phyloP scores from a whole-genome alignment of 2,329 filamentous ascomycete species.

The Scedosporium minutisporum region DNA sequence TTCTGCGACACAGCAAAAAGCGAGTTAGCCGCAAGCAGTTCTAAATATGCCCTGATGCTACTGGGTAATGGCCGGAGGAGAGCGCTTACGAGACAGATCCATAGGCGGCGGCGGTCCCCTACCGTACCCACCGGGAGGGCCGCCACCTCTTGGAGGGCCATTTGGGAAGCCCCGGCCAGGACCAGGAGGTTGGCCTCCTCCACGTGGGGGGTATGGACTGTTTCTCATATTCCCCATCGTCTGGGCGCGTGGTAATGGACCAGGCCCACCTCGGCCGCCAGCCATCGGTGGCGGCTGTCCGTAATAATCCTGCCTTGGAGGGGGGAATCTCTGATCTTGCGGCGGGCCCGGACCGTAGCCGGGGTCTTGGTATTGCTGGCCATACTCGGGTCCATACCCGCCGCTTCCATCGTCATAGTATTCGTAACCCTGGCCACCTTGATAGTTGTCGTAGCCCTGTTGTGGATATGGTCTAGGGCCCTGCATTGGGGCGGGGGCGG shows the following conservation, averaged over 20 bases:
- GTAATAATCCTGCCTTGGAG: conserved; percentile 33
- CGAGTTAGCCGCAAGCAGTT: not conserved
- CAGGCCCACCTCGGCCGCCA: not conserved
- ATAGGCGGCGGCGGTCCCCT: conserved; percentile 23
- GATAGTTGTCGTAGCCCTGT: conserved; percentile 33
- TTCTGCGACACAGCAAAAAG: conserved; percentile 11
- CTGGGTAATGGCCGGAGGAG: too few species aligned
- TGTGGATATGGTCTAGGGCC: conserved; percentile 18
- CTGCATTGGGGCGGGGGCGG: conserved; percentile 20
- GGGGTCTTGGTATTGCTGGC: conserved; percentile 32
- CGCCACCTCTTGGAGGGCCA: conserved; percentile 17
- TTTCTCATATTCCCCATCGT: conserved; percentile 19
- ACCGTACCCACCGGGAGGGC: conserved; percentile 13
- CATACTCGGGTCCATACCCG: conserved; percentile 27
- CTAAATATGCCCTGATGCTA: not conserved
- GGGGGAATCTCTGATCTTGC: conserved; percentile 26
- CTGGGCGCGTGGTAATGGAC: conserved; percentile 19
- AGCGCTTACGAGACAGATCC: conserved; percentile 20
- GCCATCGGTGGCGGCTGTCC: conserved; percentile 20
- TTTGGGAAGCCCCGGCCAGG: conserved; percentile 9
- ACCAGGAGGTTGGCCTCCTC: conserved; percentile 11
- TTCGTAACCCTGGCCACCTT: conserved; percentile 35
- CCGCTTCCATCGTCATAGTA: conserved; percentile 29
- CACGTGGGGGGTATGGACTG: conserved; percentile 27
- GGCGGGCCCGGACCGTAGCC: conserved; percentile 34